Conservation (phyloP, 2,329 filamentous ascomycete genomes). For the Cryoendolithus antarcticus region DNA sequence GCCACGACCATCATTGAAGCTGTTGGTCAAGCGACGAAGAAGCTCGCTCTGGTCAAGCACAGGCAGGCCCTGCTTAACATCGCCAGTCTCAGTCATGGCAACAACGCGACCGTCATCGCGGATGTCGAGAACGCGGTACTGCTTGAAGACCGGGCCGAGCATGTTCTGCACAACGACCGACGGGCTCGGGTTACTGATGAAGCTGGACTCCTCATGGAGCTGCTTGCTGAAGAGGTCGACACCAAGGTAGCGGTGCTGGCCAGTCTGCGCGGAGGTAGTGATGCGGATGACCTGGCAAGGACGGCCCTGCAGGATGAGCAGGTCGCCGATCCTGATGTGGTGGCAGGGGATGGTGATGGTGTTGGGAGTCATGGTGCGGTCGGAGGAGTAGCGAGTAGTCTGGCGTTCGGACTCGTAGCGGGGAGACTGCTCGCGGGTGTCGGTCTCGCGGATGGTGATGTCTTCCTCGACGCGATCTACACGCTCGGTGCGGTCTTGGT, state of each 20-base stretch:
- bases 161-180: conserved; percentile 99
- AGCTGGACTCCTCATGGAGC: conserved; percentile 96
- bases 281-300: conserved; percentile 99
- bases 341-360: conserved; percentile 98
- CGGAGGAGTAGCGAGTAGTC: conserved; percentile 12
- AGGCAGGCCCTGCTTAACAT: conserved; percentile 90
- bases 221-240: conserved; percentile 99
- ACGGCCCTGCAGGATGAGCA: conserved; percentile 96
- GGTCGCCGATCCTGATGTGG: conserved; percentile 98
- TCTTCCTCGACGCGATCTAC: conserved; percentile 28
- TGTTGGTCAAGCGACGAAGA: conserved; percentile 63
- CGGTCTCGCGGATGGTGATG: conserved; percentile 38
- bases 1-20: conserved; percentile 86
- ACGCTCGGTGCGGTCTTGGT: conserved; percentile 25
- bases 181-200: conserved; percentile 91
- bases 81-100: conserved; percentile 97
- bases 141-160: conserved; percentile 99
- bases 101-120: conserved; percentile 70
- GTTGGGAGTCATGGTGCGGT: conserved; percentile 43
- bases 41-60: conserved; percentile 94
- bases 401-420: conserved; percentile 12
- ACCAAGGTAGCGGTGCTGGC: conserved; percentile 99
- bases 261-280: conserved; percentile 92
- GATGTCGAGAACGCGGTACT: conserved; percentile 98
- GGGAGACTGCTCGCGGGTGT: conserved; percentile 27